phyloP scores from a whole-genome alignment of 1,139 yeast genomes.

The Wickerhamomyces sp. region DNA sequence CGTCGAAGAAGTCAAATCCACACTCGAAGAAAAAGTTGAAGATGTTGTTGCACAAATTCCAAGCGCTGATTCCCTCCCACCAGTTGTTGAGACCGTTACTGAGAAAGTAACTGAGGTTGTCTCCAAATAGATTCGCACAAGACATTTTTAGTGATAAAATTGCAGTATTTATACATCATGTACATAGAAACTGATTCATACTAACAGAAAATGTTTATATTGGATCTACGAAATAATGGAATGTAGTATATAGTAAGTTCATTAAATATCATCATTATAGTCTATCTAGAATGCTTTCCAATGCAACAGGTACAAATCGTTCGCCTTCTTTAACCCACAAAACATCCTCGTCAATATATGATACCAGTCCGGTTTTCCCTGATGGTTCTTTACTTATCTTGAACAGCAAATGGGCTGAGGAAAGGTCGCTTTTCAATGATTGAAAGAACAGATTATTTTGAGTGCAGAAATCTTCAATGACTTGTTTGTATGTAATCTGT shows the following conservation, averaged over 20 bases:
- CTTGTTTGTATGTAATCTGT: slow-evolving; percentile 39
- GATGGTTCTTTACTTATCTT: slow-evolving; percentile 27
- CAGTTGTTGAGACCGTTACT: slow-evolving; percentile 1
- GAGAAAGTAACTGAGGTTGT: not conserved
- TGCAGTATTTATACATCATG: too few relatives aligned
- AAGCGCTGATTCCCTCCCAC: slow-evolving; percentile 4
- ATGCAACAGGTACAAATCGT: slow-evolving; percentile 30
- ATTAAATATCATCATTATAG: slow-evolving; percentile 1
- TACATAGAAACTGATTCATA: too few relatives aligned
- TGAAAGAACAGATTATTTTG: slow-evolving; percentile 25
- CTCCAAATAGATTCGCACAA: too few relatives aligned
- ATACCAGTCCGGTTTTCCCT: slow-evolving; percentile 28
- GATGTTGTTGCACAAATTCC: slow-evolving; percentile 7
- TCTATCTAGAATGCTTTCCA: slow-evolving; percentile 23
- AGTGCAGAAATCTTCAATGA: slow-evolving; percentile 39
- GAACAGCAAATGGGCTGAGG: slow-evolving; percentile 30
- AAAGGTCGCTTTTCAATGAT: slow-evolving; percentile 12
- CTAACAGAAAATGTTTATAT: too few relatives aligned
- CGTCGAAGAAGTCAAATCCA: slow-evolving; percentile 15
- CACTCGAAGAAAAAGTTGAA: slow-evolving; percentile 7
- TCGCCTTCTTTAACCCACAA: slow-evolving; percentile 31
- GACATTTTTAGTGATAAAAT: too few relatives aligned
- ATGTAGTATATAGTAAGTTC: not conserved
- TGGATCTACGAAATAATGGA: too few relatives aligned
- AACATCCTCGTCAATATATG: slow-evolving; percentile 42